phyloP scores from a whole-genome alignment of 1,284 basidiomycete species.

The Cutaneotrichosporon daszewskae region DNA sequence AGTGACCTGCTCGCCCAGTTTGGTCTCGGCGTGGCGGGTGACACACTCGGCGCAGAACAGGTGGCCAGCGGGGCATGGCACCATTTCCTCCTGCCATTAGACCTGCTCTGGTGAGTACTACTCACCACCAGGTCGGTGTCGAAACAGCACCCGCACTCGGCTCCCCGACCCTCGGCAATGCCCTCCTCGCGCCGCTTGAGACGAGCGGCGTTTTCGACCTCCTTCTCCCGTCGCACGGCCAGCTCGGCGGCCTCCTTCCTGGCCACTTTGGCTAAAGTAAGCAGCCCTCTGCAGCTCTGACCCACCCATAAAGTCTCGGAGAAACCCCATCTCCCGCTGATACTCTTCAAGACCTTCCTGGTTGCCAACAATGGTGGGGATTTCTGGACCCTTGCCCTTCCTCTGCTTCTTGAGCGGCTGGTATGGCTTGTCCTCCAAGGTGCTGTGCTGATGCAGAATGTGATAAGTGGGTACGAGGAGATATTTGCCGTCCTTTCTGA shows the following conservation, averaged over 20 bases:
- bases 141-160: slow-evolving; percentile 82
- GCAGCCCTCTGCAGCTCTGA: too few relatives aligned
- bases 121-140: slow-evolving; percentile 63
- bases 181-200: slow-evolving; percentile 44
- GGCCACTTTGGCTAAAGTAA: slow-evolving; percentile 1
- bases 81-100: slow-evolving; percentile 61
- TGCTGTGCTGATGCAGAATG: slow-evolving; percentile 15
- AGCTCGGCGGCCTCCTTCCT: too few relatives aligned
- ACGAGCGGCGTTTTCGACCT: too few relatives aligned
- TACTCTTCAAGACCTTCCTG: too few relatives aligned
- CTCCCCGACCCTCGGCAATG: slow-evolving; percentile 51
- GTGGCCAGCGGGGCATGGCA: slow-evolving; percentile 76
- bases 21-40: slow-evolving; percentile 43
- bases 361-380: too few relatives aligned
- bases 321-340: slow-evolving; percentile 1
- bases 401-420: slow-evolving; percentile 23
- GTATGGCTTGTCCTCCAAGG: slow-evolving; percentile 24
- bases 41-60: slow-evolving; percentile 64
- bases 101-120: slow-evolving; percentile 7
- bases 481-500: neutral
- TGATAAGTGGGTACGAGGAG: slow-evolving; percentile 32
- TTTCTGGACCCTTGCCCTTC: slow-evolving; percentile 50
- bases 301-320: slow-evolving; percentile 12
- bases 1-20: slow-evolving; percentile 45
- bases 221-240: too few relatives aligned